phyloP scores from a whole-genome alignment of 2,329 filamentous ascomycete genomes.

The Pseudopyrenochaeta lycopersici region DNA sequence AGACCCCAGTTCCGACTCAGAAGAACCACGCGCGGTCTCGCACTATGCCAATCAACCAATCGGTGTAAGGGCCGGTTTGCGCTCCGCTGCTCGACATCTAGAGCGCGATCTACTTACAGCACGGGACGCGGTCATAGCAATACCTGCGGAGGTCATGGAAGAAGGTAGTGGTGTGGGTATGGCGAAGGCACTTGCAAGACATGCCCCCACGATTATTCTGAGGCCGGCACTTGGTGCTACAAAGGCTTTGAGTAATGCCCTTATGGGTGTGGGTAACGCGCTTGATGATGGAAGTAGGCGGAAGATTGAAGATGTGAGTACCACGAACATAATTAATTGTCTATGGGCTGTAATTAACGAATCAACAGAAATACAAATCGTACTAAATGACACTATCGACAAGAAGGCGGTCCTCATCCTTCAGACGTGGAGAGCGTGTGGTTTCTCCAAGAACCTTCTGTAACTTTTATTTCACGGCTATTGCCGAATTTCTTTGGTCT shows the following conservation, averaged over 20 bases:
- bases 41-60: slow-evolving; percentile 95
- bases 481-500: background rate
- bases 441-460: background rate
- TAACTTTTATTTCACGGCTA: background rate
- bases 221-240: slow-evolving; percentile 89
- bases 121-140: slow-evolving; percentile 90
- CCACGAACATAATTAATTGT: background rate
- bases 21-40: slow-evolving; percentile 81
- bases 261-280: slow-evolving; percentile 91
- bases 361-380: slow-evolving; percentile 41
- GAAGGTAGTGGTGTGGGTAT: slow-evolving; percentile 82
- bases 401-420: background rate
- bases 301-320: slow-evolving; percentile 86
- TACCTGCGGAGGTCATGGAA: slow-evolving; percentile 90
- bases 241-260: slow-evolving; percentile 85
- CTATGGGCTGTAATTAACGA: slow-evolving; percentile 11
- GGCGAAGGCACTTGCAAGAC: slow-evolving; percentile 77
- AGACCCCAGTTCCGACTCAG: slow-evolving; percentile 71
- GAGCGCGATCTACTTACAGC: slow-evolving; percentile 88
- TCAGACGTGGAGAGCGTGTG: background rate
- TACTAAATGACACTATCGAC: slow-evolving; percentile 19
- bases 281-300: slow-evolving; percentile 84
- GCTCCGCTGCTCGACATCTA: slow-evolving; percentile 82
- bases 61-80: slow-evolving; percentile 84
- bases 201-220: slow-evolving; percentile 92